Base-by-base conservation (phyloP, 2,329 filamentous ascomycete genomes). In the Trichoderma pleuroti region DNA sequence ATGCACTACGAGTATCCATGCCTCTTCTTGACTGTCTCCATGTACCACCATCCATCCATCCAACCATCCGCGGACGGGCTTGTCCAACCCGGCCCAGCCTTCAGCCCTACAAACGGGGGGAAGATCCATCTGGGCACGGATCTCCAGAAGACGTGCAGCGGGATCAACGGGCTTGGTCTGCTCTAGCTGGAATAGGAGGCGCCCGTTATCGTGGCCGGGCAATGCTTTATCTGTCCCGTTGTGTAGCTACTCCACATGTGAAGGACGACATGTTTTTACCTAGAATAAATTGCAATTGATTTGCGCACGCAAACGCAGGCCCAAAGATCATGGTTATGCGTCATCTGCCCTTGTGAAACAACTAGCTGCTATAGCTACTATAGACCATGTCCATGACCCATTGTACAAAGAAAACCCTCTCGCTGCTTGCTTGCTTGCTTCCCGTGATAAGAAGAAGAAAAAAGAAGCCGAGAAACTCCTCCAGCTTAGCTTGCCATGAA, bases 81-180 rank as follows among this genome's bases (percentile, higher is more conserved):
- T 52, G 21, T 52, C 46, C 46, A 52, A 24, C 46, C 42, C n/a
- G n/a, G 11, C 11, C 34, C 46, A 28, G 21, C 49, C 24, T 52
- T 66, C 68, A 70, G 60, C 68, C 68, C 68, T 70, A 66, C n/a
- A n/a, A 59, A 46, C 26, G 16, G 54, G 56, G 36, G 34, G 26
- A 59, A 60, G 42, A 52, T 61, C 57, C 21, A 52, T 52, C 46
- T 52, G 26, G 28, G 32, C 42, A 36, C 57, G 32, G 46, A 69
- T 69, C 67, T 60, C 42, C 67, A 69, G 57, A 24, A 52, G 24
- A 54, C 57, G 42, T 69, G 57, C 66, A 69, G 39, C 59, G 42
- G 42, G 56, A 46, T 61, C 42, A 68, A 61, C 28, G 32, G 63
- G 32, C 14, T 21, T 52, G 46, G 42, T 21, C 11, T 52, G 66